Base-by-base conservation (phyloP, 192 early-diverging fungal species). In the Linnemannia schmuckeri region DNA sequence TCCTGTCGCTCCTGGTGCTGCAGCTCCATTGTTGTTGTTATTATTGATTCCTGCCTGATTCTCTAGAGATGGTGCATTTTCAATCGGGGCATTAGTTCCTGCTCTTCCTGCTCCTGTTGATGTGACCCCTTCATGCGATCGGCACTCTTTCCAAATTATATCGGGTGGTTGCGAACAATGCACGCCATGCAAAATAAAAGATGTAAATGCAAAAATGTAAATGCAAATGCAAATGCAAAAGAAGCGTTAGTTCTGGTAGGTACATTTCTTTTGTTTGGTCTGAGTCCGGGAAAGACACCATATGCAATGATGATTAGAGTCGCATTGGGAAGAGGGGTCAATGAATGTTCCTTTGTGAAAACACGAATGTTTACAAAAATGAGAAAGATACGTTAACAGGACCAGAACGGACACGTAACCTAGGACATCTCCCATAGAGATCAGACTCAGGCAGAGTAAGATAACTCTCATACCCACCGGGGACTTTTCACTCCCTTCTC, bases 371-470 rank as follows among this genome's bases (percentile, higher is more conserved):
- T 6, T 15, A 22, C 30, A 52, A 70, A 41, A 78, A 49, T 20
- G 33, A 66, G 49, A n/a, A 4, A 30, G 18, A 41, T 24, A 76
- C 27, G 46, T 70, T 79, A 84, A 77, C 82, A 84, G 33, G 38
- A 79, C 82, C 33, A 84, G 41, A 24, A 84, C 77, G 30, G 82
- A 84, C 63, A 84, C 66, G 40, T 79, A 79, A 1, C 77, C 77
- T 5, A 84, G 82, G 40, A 84, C 82, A 75, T 84, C 82, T 20
- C 82, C 82, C 37, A 79, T 71, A 3, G 82, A 84, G 22, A 84
- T 78, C 15, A 79, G 33, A 75, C 82, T 75, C 24, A 84, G 22
- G 20, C 82, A 84, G 37, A 79, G 24, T 13, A 79, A 22, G 24
- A 84, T 61, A 17, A 44, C 73, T 24, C 57, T 38, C 77, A 84